phyloP scores from a whole-genome alignment of 139 green algal species.

The Chlorella sp. region DNA sequence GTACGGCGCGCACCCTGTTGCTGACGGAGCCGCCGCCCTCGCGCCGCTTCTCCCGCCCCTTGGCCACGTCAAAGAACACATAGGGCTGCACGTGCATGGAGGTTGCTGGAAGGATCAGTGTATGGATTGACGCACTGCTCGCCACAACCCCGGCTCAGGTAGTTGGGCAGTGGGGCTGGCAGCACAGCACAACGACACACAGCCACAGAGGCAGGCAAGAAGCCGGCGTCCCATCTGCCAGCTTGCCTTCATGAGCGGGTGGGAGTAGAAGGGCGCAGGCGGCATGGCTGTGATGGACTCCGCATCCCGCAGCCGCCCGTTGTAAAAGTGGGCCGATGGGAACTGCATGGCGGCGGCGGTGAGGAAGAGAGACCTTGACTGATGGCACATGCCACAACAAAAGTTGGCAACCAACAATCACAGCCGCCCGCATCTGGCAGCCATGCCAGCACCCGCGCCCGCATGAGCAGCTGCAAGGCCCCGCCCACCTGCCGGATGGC shows the following conservation, averaged over 20 bases:
- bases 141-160: too few species aligned
- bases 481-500: constrained; percentile 65
- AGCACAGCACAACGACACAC: not conserved
- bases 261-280: constrained; percentile 52
- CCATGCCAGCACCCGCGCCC: not conserved
- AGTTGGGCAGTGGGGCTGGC: not conserved
- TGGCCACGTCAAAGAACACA: constrained; percentile 84
- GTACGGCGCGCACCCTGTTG: constrained; percentile 53
- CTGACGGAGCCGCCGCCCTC: constrained; percentile 43
- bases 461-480: not conserved
- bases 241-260: constrained; percentile 65
- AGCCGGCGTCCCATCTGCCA: not conserved
- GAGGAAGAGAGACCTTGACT: constrained; percentile 55
- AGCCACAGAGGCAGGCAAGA: not conserved
- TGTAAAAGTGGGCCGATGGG: constrained; percentile 86
- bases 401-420: not conserved
- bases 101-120: too few species aligned
- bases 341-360: constrained; percentile 68
- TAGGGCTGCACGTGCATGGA: constrained; percentile 60
- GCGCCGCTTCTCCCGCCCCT: constrained; percentile 57
- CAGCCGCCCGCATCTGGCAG: not conserved
- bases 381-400: too few species aligned
- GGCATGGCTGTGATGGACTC: constrained; percentile 40
- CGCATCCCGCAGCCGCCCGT: constrained; percentile 57
- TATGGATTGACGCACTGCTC: too few species aligned